Conservation (phyloP, 2,329 filamentous ascomycete species). For the Seiridium unicorne region DNA sequence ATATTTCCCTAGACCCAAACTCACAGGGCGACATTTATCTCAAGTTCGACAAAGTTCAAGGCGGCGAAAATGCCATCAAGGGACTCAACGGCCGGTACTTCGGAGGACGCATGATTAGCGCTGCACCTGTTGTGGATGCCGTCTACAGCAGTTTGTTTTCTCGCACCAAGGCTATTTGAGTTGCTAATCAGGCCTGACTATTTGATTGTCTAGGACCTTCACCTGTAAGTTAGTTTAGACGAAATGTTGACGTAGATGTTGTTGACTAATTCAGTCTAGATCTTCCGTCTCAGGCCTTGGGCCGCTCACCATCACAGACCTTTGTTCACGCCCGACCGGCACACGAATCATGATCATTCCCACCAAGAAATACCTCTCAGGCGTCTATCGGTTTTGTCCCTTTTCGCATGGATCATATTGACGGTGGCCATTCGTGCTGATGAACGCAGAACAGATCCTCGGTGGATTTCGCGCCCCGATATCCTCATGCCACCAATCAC, state of each 20-base stretch:
- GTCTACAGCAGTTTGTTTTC: constrained; percentile 98
- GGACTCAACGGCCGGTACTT: constrained; percentile 97
- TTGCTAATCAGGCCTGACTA: constrained; percentile 52
- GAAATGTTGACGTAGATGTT: neutral
- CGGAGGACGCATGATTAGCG: constrained; percentile 87
- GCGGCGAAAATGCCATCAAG: constrained; percentile 96
- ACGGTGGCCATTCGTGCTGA: constrained; percentile 7
- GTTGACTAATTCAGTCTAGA: neutral
- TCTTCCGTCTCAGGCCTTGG: neutral
- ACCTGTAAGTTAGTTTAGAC: neutral
- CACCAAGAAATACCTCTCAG: neutral
- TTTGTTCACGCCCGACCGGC: neutral
- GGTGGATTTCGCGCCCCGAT: neutral
- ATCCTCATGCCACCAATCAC: neutral
- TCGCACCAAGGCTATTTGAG: constrained; percentile 77
- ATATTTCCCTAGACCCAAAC: constrained; percentile 92
- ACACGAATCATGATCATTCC: neutral
- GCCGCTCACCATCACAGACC: neutral
- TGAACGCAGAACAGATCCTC: constrained; percentile 2
- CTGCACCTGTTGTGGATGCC: constrained; percentile 93
- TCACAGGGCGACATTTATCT: constrained; percentile 96
- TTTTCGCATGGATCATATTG: constrained; percentile 4
- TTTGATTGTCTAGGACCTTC: constrained; percentile 4
- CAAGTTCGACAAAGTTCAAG: constrained; percentile 94
- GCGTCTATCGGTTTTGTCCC: constrained; percentile 5